Evolutionary conservation across 805 yeast genomes (phyloP).

Genomic region (Ogataea glucozyma): DNA sequence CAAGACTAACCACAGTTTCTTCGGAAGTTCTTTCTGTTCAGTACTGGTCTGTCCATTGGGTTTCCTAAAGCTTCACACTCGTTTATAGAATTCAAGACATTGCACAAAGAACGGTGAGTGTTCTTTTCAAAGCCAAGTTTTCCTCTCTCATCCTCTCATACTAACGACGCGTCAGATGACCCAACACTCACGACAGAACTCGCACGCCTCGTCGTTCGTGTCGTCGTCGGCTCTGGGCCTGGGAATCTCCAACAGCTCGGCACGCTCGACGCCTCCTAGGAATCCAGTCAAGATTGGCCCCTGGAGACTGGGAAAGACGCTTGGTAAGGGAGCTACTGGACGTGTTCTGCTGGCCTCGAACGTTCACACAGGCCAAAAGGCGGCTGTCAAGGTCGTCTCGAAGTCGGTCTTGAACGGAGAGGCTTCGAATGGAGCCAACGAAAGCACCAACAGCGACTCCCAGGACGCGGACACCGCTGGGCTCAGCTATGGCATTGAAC

Average conservation of each 20-base stretch:
- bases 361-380: constrained; percentile 78
- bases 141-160: background rate
- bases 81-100: constrained; percentile 2
- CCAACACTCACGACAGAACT: constrained; percentile 58
- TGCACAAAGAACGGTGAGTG: background rate
- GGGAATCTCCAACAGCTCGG: constrained; percentile 27
- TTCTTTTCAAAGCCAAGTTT: background rate
- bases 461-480: constrained; percentile 43
- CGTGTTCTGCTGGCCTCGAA: constrained; percentile 92
- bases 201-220: constrained; percentile 56
- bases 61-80: constrained; percentile 2
- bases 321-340: constrained; percentile 97
- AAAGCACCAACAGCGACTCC: constrained; percentile 7
- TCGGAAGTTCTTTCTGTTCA: background rate
- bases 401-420: constrained; percentile 61
- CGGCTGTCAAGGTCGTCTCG: constrained; percentile 96
- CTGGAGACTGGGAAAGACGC: constrained; percentile 92
- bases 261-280: constrained; percentile 25
- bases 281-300: constrained; percentile 72
- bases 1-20: too few relatives aligned
- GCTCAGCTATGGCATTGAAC: constrained; percentile 80
- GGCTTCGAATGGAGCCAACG: background rate
- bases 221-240: constrained; percentile 43
- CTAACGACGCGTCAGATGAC: constrained; percentile 26
- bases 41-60: background rate